Evolutionary conservation across 441 rosid species (phyloP), one percentile per base, ranked within the genome.

Genomic region (Mallotus japonicus): DNA sequence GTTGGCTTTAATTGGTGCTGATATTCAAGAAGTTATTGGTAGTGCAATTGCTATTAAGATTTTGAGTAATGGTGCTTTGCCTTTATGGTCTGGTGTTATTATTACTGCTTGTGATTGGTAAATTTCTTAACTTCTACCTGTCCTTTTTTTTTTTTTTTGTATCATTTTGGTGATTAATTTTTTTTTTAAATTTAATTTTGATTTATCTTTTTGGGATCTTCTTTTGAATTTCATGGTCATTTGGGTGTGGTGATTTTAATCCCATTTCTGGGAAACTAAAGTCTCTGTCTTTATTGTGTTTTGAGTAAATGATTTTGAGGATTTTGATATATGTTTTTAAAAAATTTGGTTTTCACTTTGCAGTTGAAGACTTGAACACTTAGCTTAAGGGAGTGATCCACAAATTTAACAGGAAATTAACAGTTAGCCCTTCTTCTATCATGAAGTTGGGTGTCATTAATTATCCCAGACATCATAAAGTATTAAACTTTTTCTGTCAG

Each of bases 21-120:
- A 94, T 77, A 92, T 95, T 34, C 97, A 95, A 69, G 96, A 92
- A 78, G 99, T 95, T 53, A 90, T 92, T 63, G 97, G 97, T 15
- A 90, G 97, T 77, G 97, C 92, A n/a, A 91, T 95, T 79, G 99
- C 99, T 46, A 76, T 91, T 60, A 77, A 84, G 86, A 91, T 92
- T 74, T 75, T 92, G 80, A 89, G 88, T 78, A 89, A 89, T 73
- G 92, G 96, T 22, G 47, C 77, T 71, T 58, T 95, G 75, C 97
- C 97, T 76, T 82, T 95, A 50, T 92, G 97, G 96, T 83, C 88
- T 75, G 99, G 99, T 55, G 97, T 95, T 73, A 13, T 83, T 17
- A 87, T 95, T 15, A 92, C 93, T 6, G 96, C 97, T 73, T 81
- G 74, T 50, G 97, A 92, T 65, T 90, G 97, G 99, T 94, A 69